phyloP scores from a whole-genome alignment of 352 stramenopile genomes.

The Pythium myriotylum region DNA sequence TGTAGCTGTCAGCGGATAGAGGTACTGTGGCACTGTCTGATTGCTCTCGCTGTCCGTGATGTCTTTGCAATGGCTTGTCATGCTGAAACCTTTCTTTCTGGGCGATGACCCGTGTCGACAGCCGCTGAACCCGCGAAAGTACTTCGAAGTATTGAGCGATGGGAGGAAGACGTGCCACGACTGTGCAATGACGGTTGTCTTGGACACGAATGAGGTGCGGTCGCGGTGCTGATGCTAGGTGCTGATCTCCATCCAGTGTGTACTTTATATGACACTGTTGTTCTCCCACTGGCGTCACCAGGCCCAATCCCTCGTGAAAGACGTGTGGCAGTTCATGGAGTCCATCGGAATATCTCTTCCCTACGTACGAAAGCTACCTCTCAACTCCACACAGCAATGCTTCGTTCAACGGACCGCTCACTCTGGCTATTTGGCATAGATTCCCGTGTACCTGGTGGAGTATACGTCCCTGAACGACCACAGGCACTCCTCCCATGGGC shows the following conservation, averaged over 20 bases:
- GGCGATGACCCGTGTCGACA: slow-evolving; percentile 8
- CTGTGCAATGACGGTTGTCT: slow-evolving; percentile 55
- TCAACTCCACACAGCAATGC: not conserved
- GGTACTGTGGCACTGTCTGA: slow-evolving; percentile 18
- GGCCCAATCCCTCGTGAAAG: slow-evolving; percentile 37
- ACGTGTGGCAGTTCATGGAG: slow-evolving; percentile 74
- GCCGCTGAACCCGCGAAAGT: slow-evolving; percentile 35
- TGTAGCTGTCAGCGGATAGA: slow-evolving; percentile 76
- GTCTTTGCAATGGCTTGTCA: not conserved
- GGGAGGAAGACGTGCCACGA: slow-evolving; percentile 70
- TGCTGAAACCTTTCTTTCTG: not conserved
- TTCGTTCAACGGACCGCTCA: not conserved
- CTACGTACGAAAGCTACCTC: slow-evolving; percentile 28
- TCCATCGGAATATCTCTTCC: slow-evolving; percentile 68
- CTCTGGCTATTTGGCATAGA: slow-evolving; percentile 23
- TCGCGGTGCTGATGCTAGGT: too few species aligned
- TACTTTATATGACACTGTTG: too few species aligned
- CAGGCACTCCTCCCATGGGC: slow-evolving; percentile 24
- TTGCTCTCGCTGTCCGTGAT: not conserved
- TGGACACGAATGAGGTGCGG: slow-evolving; percentile 57
- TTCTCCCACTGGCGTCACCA: not conserved
- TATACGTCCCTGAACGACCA: slow-evolving; percentile 59
- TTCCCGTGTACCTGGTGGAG: slow-evolving; percentile 71
- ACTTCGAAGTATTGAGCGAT: slow-evolving; percentile 64
- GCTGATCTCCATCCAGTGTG: too few species aligned